phyloP scores from a whole-genome alignment of 805 yeast species.

The Starmerella apis region DNA sequence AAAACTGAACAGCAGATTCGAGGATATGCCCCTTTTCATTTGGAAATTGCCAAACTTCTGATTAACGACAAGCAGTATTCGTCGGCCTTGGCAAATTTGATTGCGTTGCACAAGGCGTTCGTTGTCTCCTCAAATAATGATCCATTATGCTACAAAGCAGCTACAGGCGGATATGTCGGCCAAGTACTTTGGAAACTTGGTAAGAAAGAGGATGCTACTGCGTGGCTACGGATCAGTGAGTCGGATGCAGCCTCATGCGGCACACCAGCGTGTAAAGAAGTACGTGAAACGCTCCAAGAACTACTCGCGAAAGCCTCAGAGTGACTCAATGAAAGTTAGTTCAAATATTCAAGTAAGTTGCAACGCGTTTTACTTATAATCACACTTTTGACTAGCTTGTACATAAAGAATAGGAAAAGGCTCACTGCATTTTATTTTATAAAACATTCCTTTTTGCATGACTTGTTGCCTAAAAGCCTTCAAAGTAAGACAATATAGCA shows the following conservation, averaged over 20 bases:
- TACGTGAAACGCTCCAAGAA: slow-evolving; percentile 15
- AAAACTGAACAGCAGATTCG: slow-evolving; percentile 2
- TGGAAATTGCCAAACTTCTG: slow-evolving; percentile 25
- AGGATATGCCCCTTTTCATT: slow-evolving; percentile 14
- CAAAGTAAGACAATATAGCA: too few species aligned
- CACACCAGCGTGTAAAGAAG: slow-evolving; percentile 24
- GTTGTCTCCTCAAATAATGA: slow-evolving; percentile 11
- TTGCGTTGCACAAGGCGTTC: slow-evolving; percentile 25
- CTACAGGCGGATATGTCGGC: slow-evolving; percentile 24
- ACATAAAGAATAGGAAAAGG: too few species aligned
- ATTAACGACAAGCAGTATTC: slow-evolving; percentile 11
- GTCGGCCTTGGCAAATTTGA: slow-evolving; percentile 24
- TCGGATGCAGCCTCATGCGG: slow-evolving; percentile 16
- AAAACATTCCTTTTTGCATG: too few species aligned
- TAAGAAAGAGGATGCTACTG: slow-evolving; percentile 15
- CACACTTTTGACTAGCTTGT: background rate
- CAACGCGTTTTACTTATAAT: too few species aligned
- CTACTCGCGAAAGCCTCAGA: slow-evolving; percentile 7
- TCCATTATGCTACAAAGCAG: slow-evolving; percentile 19
- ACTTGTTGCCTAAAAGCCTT: too few species aligned
- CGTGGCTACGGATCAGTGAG: slow-evolving; percentile 20
- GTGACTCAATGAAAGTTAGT: background rate
- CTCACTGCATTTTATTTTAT: too few species aligned
- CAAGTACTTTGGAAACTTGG: slow-evolving; percentile 27
- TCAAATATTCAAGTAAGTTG: too few species aligned